These are phyloP conservation scores for Evernia prunastri DNA, from an alignment of 495 filamentous ascomycete species.

Conservation along the genomic window DNA sequence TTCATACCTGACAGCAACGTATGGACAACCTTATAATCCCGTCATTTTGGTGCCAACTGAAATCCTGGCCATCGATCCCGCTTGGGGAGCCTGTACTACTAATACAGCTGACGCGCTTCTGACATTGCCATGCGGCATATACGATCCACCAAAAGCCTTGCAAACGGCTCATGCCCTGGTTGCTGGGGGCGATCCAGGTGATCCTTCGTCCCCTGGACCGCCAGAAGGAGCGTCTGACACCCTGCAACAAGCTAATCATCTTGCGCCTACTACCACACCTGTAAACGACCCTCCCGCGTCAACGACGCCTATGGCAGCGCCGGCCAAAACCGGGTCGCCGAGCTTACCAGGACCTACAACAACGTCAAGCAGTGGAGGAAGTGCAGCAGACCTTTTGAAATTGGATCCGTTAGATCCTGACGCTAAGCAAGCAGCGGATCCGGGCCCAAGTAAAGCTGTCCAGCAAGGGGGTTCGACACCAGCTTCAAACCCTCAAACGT, in stretches of 20 bases:
- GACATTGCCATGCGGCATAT: slow-evolving; percentile 21
- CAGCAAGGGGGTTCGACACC: background rate
- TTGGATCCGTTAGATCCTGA: background rate
- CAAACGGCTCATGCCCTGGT: slow-evolving; percentile 10
- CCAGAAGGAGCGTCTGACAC: fast-evolving
- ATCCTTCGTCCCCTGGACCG: background rate
- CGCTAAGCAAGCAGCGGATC: background rate
- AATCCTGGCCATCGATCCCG: slow-evolving; percentile 14
- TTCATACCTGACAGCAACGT: slow-evolving; percentile 18
- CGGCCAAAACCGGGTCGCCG: slow-evolving; percentile 8
- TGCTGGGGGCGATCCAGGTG: background rate
- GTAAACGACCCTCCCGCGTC: background rate
- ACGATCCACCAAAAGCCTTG: slow-evolving; percentile 21
- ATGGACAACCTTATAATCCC: slow-evolving; percentile 17
- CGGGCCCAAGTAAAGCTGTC: background rate
- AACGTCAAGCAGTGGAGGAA: background rate
- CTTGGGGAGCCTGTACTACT: slow-evolving; percentile 17
- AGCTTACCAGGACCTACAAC: background rate
- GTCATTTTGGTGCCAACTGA: slow-evolving; percentile 21
- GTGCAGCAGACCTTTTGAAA: background rate
- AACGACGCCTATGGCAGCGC: background rate
- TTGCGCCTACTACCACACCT: background rate
- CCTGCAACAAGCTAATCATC: background rate
- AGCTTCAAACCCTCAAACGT: background rate
- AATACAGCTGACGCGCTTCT: slow-evolving; percentile 13